phyloP scores from a whole-genome alignment of 306 rosid genomes.

The Quercus mongolica region DNA sequence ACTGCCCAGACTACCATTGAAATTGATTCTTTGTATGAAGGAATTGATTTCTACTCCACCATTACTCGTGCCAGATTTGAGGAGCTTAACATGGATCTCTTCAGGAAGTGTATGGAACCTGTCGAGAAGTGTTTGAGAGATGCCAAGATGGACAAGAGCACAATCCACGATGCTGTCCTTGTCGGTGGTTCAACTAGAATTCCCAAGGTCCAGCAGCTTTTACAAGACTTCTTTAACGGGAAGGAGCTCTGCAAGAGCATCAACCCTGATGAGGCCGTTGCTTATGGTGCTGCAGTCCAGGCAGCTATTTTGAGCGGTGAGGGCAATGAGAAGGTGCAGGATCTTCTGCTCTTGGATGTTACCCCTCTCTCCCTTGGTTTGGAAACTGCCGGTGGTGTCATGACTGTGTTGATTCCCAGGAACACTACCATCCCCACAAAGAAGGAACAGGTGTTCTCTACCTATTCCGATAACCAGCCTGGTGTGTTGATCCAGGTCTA shows the following conservation, averaged over 20 bases:
- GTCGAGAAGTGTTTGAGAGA: constrained; percentile 73
- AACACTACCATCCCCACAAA: constrained; percentile 76
- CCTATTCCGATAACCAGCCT: constrained; percentile 76
- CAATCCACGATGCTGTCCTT: constrained; percentile 59
- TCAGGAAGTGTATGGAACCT: constrained; percentile 67
- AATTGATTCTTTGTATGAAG: constrained; percentile 69
- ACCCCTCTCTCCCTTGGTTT: constrained; percentile 63
- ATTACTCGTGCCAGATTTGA: constrained; percentile 71
- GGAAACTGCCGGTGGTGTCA: constrained; percentile 80
- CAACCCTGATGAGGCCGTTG: constrained; percentile 73
- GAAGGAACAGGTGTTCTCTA: constrained; percentile 78
- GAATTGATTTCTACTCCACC: constrained; percentile 64
- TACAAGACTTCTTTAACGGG: constrained; percentile 60
- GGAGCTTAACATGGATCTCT: constrained; percentile 69
- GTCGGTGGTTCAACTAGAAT: constrained; percentile 77
- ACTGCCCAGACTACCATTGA: constrained; percentile 72
- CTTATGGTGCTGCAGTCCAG: constrained; percentile 73
- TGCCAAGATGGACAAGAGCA: constrained; percentile 65
- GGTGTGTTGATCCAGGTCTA: constrained; percentile 78
- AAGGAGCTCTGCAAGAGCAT: constrained; percentile 77
- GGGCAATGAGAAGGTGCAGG: constrained; percentile 82
- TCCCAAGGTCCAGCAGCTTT: constrained; percentile 66
- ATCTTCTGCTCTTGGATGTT: constrained; percentile 64
- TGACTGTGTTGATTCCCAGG: constrained; percentile 71
- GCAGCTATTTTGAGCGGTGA: constrained; percentile 69